Evolutionary conservation across 176 grass and related monocot species (phyloP).

Genomic region (Puya raimondii): DNA sequence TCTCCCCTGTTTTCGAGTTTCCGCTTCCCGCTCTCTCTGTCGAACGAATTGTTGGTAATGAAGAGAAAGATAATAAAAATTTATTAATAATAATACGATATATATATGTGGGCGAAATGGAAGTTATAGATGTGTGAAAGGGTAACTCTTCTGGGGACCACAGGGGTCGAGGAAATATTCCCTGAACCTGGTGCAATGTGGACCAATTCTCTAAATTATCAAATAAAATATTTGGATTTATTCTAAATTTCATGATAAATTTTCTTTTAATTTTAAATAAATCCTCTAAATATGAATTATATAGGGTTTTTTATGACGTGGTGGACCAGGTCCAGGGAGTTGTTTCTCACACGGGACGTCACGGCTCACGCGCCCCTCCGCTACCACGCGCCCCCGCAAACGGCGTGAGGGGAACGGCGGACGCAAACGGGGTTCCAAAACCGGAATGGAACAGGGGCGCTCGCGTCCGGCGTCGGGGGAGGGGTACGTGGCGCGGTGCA

Average conservation of each 20-base stretch:
- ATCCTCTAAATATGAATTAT: not conserved
- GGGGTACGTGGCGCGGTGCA: not conserved
- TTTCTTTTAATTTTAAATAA: too few species aligned
- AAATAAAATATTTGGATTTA: too few species aligned
- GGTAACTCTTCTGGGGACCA: not conserved
- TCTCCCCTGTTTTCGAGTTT: constrained; percentile 35
- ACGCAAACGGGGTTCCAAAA: constrained; percentile 12
- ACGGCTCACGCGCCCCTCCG: not conserved
- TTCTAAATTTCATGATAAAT: too few species aligned
- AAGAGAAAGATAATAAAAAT: not conserved
- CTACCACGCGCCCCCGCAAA: constrained; percentile 3
- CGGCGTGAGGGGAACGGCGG: constrained; percentile 36
- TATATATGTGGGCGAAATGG: constrained; percentile 11
- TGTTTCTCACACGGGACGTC: not conserved
- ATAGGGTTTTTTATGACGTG: constrained; percentile 16
- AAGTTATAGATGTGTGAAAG: not conserved
- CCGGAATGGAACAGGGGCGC: constrained; percentile 15
- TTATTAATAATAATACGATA: not conserved
- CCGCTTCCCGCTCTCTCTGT: constrained; percentile 39
- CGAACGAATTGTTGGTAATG: constrained; percentile 15
- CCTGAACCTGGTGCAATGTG: too few species aligned
- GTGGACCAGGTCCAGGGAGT: too few species aligned
- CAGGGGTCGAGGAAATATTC: too few species aligned
- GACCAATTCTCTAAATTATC: too few species aligned
- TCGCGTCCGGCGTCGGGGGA: constrained; percentile 16